Evolutionary conservation across 805 yeast genomes (phyloP).

Genomic region (Schwanniomyces yamadae): DNA sequence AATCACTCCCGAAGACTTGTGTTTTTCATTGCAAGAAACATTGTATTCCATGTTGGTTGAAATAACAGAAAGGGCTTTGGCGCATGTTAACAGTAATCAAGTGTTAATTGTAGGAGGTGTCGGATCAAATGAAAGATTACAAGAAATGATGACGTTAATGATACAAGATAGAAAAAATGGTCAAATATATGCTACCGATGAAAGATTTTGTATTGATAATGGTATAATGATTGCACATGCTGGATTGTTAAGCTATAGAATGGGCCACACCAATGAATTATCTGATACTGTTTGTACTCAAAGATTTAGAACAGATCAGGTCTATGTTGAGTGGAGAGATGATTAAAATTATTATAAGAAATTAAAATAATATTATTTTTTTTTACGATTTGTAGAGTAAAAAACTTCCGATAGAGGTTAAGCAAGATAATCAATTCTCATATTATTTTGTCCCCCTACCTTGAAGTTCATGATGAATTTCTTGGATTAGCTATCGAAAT

Average conservation of each 20-base stretch:
- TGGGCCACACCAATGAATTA: slow-evolving; percentile 65
- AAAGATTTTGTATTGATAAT: slow-evolving; percentile 93
- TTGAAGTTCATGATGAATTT: not conserved
- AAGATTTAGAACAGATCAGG: slow-evolving; percentile 93
- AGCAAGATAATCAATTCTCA: too few relatives aligned
- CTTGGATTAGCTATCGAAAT: slow-evolving; percentile 5
- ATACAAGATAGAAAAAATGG: slow-evolving; percentile 82
- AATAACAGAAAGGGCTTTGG: slow-evolving; percentile 97
- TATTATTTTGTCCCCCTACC: not conserved
- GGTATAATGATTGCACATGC: slow-evolving; percentile 99
- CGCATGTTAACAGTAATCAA: slow-evolving; percentile 86
- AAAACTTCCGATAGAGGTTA: too few relatives aligned
- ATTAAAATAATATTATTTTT: too few relatives aligned
- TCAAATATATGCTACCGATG: slow-evolving; percentile 91
- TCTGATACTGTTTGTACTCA: slow-evolving; percentile 85
- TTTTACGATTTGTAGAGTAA: too few relatives aligned
- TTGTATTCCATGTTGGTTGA: slow-evolving; percentile 95
- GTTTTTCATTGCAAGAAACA: slow-evolving; percentile 90
- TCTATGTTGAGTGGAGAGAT: slow-evolving; percentile 85
- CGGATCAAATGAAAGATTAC: slow-evolving; percentile 90
- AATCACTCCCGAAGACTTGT: slow-evolving; percentile 81
- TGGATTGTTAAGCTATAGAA: slow-evolving; percentile 80
- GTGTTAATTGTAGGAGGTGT: slow-evolving; percentile 97
- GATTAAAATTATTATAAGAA: slow-evolving; percentile 33
- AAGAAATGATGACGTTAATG: slow-evolving; percentile 96